phyloP scores from a whole-genome alignment of 495 filamentous ascomycete species.

The Lasiosphaeria ovina region DNA sequence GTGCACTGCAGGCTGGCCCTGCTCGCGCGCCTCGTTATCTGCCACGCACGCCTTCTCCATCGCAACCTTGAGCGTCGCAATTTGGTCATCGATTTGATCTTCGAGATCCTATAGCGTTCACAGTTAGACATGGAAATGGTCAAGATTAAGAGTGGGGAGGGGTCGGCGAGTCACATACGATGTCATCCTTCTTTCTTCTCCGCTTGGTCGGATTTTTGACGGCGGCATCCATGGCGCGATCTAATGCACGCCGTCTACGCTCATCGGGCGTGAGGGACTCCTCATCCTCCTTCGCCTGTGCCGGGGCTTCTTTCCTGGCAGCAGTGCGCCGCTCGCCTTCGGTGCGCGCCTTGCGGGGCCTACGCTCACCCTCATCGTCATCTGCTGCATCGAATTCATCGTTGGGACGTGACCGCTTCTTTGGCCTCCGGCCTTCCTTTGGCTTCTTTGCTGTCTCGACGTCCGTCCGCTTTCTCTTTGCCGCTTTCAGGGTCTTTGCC shows the following conservation, averaged over 20 bases:
- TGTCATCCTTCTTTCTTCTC: constrained; percentile 81
- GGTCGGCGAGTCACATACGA: constrained; percentile 55
- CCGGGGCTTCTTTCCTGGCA: constrained; percentile 49
- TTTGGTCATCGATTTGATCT: constrained; percentile 81
- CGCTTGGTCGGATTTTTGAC: constrained; percentile 77
- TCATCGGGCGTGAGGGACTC: constrained; percentile 63
- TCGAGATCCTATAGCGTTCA: constrained; percentile 70
- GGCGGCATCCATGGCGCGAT: constrained; percentile 82
- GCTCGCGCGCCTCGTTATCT: constrained; percentile 75
- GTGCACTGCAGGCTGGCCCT: constrained; percentile 77
- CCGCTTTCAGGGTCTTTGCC: constrained; percentile 63
- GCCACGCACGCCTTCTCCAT: constrained; percentile 91
- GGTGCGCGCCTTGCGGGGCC: constrained; percentile 39
- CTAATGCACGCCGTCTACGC: constrained; percentile 75
- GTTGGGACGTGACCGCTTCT: constrained; percentile 59
- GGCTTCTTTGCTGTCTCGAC: constrained; percentile 63
- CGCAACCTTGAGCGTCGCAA: constrained; percentile 78
- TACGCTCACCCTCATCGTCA: constrained; percentile 53
- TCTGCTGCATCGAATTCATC: constrained; percentile 57
- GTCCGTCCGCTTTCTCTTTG: constrained; percentile 76
- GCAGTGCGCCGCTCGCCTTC: constrained; percentile 34
- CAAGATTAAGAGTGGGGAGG: background rate
- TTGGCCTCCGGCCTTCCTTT: constrained; percentile 74
- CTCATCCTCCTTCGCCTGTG: constrained; percentile 60
- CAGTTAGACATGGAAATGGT: constrained; percentile 16